Evolutionary conservation across 208 protist species (phyloP).

Genomic region (Lotmaria passim): DNA sequence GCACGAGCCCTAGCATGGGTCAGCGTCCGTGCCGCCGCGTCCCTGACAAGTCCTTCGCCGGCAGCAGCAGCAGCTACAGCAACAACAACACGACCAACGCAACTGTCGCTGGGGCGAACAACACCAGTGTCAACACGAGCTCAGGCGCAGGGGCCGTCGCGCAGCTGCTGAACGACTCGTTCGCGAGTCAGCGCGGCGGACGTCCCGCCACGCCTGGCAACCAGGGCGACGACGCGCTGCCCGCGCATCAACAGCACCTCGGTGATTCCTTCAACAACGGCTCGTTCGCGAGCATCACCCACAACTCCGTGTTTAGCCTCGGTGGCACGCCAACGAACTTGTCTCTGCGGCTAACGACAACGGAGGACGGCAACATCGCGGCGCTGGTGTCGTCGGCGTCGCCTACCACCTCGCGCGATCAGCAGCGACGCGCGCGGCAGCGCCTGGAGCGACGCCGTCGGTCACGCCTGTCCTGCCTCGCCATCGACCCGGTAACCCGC

Average conservation of each 20-base stretch:
- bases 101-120: background rate
- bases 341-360: slow-evolving; percentile 30
- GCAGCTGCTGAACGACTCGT: slow-evolving; percentile 27
- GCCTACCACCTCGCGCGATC: slow-evolving; percentile 21
- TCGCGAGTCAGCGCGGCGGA: slow-evolving; percentile 21
- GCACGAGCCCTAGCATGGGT: too few relatives aligned
- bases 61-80: too few relatives aligned
- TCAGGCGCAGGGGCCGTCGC: background rate
- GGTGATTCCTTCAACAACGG: slow-evolving; percentile 28
- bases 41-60: too few relatives aligned
- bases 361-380: slow-evolving; percentile 29
- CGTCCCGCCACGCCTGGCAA: background rate
- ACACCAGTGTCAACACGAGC: background rate
- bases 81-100: background rate
- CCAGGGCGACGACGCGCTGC: background rate
- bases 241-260: background rate
- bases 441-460: slow-evolving; percentile 23
- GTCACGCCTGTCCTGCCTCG: slow-evolving; percentile 35
- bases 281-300: slow-evolving; percentile 27
- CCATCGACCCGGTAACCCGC: slow-evolving; percentile 32
- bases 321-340: slow-evolving; percentile 32
- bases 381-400: slow-evolving; percentile 27
- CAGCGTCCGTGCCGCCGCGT: too few relatives aligned
- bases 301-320: slow-evolving; percentile 23
- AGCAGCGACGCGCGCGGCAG: slow-evolving; percentile 23